These are phyloP conservation scores for Talaromyces liani DNA, from an alignment of 495 filamentous ascomycete genomes.

Conservation along the genomic window DNA sequence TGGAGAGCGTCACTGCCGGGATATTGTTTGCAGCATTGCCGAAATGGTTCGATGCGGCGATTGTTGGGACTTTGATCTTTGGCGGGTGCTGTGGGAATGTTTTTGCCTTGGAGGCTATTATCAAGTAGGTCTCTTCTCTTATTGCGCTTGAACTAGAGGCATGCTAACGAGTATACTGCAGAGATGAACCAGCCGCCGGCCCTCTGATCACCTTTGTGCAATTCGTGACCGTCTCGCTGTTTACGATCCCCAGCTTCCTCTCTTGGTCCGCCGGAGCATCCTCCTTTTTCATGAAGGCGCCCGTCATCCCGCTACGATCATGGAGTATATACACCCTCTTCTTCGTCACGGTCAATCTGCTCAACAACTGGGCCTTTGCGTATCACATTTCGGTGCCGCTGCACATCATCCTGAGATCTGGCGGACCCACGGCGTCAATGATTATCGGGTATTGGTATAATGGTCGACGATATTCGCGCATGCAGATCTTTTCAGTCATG, in stretches of 20 bases:
- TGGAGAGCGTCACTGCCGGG: slow-evolving; percentile 42
- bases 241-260: slow-evolving; percentile 61
- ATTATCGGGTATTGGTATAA: slow-evolving; percentile 69
- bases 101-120: slow-evolving; percentile 90
- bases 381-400: slow-evolving; percentile 95
- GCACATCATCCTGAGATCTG: slow-evolving; percentile 93
- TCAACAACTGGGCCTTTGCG: slow-evolving; percentile 97
- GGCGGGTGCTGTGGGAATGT: slow-evolving; percentile 98
- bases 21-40: slow-evolving; percentile 49
- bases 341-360: slow-evolving; percentile 83
- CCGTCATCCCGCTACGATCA: slow-evolving; percentile 73
- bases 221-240: slow-evolving; percentile 73
- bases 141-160: slow-evolving; percentile 31
- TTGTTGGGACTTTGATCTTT: slow-evolving; percentile 85
- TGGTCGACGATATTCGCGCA: slow-evolving; percentile 70
- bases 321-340: slow-evolving; percentile 86
- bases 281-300: slow-evolving; percentile 63
- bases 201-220: slow-evolving; percentile 91
- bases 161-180: slow-evolving; percentile 8
- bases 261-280: slow-evolving; percentile 55
- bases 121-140: slow-evolving; percentile 66
- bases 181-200: slow-evolving; percentile 42
- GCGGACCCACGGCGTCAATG: slow-evolving; percentile 92
- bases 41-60: slow-evolving; percentile 56
- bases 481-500: slow-evolving; percentile 72